Percentiles rank a stretch among this genome's conserved stretches.
phyloP scores from a whole-genome alignment of 805 yeast genomes.

The Candida yuanshanica region DNA sequence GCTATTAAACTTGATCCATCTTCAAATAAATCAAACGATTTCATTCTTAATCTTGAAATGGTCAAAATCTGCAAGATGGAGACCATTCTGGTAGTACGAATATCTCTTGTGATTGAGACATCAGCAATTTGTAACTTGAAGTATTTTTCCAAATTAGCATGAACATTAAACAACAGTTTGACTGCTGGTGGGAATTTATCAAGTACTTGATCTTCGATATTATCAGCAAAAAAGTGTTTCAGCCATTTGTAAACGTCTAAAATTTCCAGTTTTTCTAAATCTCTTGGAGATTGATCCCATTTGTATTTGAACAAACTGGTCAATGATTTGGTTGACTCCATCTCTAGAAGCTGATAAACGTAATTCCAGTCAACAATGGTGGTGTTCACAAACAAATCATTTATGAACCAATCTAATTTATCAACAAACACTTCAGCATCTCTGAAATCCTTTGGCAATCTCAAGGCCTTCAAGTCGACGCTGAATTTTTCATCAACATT shows the following conservation, averaged over 20 bases:
- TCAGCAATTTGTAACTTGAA: constrained; percentile 63
- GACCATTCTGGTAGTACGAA: constrained; percentile 63
- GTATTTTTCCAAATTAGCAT: constrained; percentile 59
- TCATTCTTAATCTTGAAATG: constrained; percentile 64
- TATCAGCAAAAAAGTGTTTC: constrained; percentile 44
- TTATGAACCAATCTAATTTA: constrained; percentile 56
- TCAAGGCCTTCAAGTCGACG: constrained; percentile 1
- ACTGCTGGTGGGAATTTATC: constrained; percentile 65
- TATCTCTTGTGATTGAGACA: constrained; percentile 46
- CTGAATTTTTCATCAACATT: constrained; percentile 4
- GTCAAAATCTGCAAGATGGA: constrained; percentile 61
- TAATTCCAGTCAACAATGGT: constrained; percentile 73
- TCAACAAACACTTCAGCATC: constrained; percentile 58
- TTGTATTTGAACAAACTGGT: constrained; percentile 50
- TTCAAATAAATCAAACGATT: constrained; percentile 39
- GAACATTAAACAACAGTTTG: constrained; percentile 58
- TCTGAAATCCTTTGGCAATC: constrained; percentile 32
- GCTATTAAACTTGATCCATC: constrained; percentile 7
- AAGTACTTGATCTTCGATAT: constrained; percentile 35
- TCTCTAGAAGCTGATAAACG: constrained; percentile 67
- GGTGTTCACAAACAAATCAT: constrained; percentile 50
- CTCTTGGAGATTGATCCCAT: constrained; percentile 28
- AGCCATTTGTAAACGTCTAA: constrained; percentile 71
- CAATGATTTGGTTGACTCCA: constrained; percentile 52
- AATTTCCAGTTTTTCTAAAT: constrained; percentile 53